Percentiles rank a stretch among this genome's conserved stretches.
These are phyloP conservation scores for Talaromyces sp. DNA, from an alignment of 2,329 filamentous ascomycete species.

Conservation along the genomic window DNA sequence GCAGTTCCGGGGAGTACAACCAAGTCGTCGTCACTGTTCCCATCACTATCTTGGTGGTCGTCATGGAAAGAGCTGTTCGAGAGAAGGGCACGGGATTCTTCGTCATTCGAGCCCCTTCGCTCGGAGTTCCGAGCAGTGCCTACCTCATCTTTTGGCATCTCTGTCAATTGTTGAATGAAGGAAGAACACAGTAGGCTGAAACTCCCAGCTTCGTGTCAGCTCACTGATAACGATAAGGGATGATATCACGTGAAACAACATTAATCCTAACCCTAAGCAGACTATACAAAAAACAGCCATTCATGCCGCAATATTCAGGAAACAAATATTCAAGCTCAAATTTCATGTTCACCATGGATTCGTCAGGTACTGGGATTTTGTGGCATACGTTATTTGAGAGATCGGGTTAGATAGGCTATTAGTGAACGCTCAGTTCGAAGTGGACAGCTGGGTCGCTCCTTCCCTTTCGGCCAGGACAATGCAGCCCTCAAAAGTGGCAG, in stretches of 20 bases:
- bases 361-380: not conserved
- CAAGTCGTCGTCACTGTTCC: slow-evolving; percentile 27
- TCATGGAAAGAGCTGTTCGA: slow-evolving; percentile 23
- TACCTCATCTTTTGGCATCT: slow-evolving; percentile 42
- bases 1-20: slow-evolving; percentile 25
- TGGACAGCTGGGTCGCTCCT: slow-evolving; percentile 3
- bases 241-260: slow-evolving; percentile 25
- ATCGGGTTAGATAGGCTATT: too few relatives aligned
- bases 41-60: slow-evolving; percentile 1
- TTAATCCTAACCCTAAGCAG: not conserved
- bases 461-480: slow-evolving; percentile 3
- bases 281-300: not conserved
- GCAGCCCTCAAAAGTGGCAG: not conserved
- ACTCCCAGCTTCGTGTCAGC: slow-evolving; percentile 21
- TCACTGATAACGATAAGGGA: slow-evolving; percentile 23
- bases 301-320: not conserved
- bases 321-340: not conserved
- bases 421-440: not conserved
- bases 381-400: too few relatives aligned
- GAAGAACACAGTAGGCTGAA: slow-evolving; percentile 22
- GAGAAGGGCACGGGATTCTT: slow-evolving; percentile 35
- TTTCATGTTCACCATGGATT: not conserved
- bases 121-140: slow-evolving; percentile 32
- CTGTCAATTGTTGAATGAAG: slow-evolving; percentile 28
- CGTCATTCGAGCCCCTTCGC: slow-evolving; percentile 26